phyloP scores from a whole-genome alignment of 23 red algal genomes.

The Chondrus crispus region DNA sequence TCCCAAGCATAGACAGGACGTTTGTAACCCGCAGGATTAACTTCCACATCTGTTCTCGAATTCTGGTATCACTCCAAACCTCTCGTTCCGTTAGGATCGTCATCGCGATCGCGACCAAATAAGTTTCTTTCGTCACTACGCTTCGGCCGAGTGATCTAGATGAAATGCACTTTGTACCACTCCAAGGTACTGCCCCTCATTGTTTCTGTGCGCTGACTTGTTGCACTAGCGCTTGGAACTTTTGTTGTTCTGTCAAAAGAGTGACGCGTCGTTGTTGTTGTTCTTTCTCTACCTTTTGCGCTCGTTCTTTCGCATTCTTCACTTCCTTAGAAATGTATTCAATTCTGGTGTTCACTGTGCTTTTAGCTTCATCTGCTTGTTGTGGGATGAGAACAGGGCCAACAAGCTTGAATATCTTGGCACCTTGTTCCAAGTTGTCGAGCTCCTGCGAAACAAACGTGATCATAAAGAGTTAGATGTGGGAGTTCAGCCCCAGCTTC shows the following conservation, averaged over 20 bases:
- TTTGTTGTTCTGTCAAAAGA: slow-evolving; percentile 36
- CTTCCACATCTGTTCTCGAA: too few species aligned
- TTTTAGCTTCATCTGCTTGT: slow-evolving; percentile 56
- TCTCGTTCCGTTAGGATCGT: too few species aligned
- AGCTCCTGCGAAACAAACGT: slow-evolving; percentile 17
- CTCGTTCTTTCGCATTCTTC: slow-evolving; percentile 19
- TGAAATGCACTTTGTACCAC: too few species aligned
- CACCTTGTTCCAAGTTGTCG: slow-evolving; percentile 40
- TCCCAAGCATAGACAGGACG: too few species aligned
- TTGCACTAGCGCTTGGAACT: slow-evolving; percentile 67
- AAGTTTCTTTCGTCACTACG: too few species aligned
- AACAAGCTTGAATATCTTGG: slow-evolving; percentile 55
- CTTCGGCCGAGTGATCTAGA: too few species aligned
- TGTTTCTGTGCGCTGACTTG: slow-evolving; percentile 32
- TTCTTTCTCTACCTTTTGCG: slow-evolving; percentile 34
- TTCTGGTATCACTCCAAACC: too few species aligned
- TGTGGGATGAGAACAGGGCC: slow-evolving; percentile 61
- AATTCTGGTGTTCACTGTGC: slow-evolving; percentile 52
- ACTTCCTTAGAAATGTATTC: slow-evolving; percentile 66
- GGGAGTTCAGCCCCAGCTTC: not conserved
- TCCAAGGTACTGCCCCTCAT: not conserved
- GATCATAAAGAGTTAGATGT: not conserved
- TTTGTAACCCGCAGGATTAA: too few species aligned
- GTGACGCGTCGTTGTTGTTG: slow-evolving; percentile 32
- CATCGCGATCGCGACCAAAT: too few species aligned